Percentiles rank a stretch among this genome's conserved stretches.
Evolutionary conservation across 2,329 filamentous ascomycete genomes (phyloP).

Genomic region (Exophiala sideris): DNA sequence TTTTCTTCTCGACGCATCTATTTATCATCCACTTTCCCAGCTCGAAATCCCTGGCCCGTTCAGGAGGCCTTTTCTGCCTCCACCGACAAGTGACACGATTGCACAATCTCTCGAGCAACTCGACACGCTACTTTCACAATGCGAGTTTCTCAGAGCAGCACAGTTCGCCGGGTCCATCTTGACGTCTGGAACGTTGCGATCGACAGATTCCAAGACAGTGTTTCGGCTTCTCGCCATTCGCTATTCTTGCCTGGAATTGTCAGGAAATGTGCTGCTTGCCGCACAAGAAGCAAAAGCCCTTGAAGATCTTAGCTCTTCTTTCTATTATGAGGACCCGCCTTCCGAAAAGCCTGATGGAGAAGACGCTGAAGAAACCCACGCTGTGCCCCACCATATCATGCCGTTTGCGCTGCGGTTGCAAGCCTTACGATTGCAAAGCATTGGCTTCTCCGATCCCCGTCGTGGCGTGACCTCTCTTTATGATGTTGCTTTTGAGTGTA

Average conservation of each 20-base stretch:
- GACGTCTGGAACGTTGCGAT: slow-evolving; percentile 40
- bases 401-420: slow-evolving; percentile 86
- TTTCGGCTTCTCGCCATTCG: slow-evolving; percentile 77
- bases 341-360: slow-evolving; percentile 23
- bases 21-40: slow-evolving; percentile 76
- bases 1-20: slow-evolving; percentile 73
- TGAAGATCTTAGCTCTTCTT: slow-evolving; percentile 59
- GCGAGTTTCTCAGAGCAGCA: slow-evolving; percentile 79
- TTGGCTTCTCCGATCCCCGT: slow-evolving; percentile 80
- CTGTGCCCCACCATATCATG: slow-evolving; percentile 67
- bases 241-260: slow-evolving; percentile 75
- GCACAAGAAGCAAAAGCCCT: slow-evolving; percentile 62
- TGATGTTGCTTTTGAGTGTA: slow-evolving; percentile 76
- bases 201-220: slow-evolving; percentile 60
- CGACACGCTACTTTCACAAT: slow-evolving; percentile 62
- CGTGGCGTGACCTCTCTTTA: slow-evolving; percentile 87
- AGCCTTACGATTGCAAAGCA: slow-evolving; percentile 75
- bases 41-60: slow-evolving; percentile 63
- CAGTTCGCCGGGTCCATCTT: slow-evolving; percentile 43
- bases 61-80: slow-evolving; percentile 61
- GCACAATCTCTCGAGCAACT: slow-evolving; percentile 45
- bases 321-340: slow-evolving; percentile 40
- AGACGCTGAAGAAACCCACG: slow-evolving; percentile 59
- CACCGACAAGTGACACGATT: slow-evolving; percentile 57
- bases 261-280: slow-evolving; percentile 67